phyloP scores from a whole-genome alignment of 768 basidiomycete species.

The Mycena filopes region DNA sequence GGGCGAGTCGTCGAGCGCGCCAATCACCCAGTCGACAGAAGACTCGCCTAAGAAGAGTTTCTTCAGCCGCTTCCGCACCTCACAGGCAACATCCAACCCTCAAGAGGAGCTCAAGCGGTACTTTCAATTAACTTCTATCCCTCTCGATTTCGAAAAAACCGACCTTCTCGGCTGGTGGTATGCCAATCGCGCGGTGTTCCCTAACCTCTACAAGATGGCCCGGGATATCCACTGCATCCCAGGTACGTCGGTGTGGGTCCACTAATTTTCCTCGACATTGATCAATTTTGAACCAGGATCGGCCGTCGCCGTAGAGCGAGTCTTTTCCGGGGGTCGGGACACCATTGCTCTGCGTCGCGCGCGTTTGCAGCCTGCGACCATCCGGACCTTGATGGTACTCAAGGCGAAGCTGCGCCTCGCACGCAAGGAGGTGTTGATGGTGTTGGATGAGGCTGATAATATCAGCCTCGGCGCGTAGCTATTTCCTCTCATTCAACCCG shows the following conservation, averaged over 20 bases:
- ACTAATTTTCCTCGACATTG: background rate
- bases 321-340: slow-evolving; percentile 13
- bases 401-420: slow-evolving; percentile 13
- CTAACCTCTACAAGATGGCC: slow-evolving; percentile 15
- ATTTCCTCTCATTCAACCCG: background rate
- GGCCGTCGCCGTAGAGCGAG: slow-evolving; percentile 8
- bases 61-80: slow-evolving; percentile 1
- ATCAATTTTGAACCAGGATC: background rate
- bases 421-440: slow-evolving; percentile 2
- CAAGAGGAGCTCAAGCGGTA: slow-evolving; percentile 18
- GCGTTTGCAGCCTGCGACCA: slow-evolving; percentile 8
- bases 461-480: background rate
- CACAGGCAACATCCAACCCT: background rate
- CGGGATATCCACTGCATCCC: slow-evolving; percentile 12
- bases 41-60: slow-evolving; percentile 21
- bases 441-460: slow-evolving; percentile 6
- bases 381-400: slow-evolving; percentile 13
- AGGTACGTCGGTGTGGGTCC: background rate
- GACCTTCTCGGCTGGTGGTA: slow-evolving; percentile 15
- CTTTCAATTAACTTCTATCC: slow-evolving; percentile 7
- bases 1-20: background rate
- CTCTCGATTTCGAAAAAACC: slow-evolving; percentile 1
- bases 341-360: slow-evolving; percentile 18
- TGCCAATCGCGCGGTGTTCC: slow-evolving; percentile 7
- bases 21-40: background rate